phyloP scores from a whole-genome alignment of 179 eudicot genomes.

The Gypsophila paniculata region DNA sequence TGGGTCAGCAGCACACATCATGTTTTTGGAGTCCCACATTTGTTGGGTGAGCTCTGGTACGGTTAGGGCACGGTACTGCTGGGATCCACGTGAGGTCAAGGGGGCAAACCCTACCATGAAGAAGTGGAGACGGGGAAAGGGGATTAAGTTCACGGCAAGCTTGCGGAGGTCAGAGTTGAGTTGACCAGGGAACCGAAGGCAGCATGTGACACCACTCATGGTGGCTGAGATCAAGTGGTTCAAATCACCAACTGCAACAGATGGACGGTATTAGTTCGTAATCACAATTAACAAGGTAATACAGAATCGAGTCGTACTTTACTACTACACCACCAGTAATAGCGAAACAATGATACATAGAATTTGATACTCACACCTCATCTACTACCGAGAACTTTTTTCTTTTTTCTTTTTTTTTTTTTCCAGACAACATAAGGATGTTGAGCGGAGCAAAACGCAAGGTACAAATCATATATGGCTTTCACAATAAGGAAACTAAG shows the following conservation, averaged over 20 bases:
- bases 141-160: slow-evolving; percentile 69
- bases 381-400: neutral
- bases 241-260: slow-evolving; percentile 62
- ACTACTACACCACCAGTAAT: too few species aligned
- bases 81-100: slow-evolving; percentile 83
- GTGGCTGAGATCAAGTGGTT: slow-evolving; percentile 83
- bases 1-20: slow-evolving; percentile 76
- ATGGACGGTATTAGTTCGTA: neutral
- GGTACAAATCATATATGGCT: neutral
- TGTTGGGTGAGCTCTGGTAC: slow-evolving; percentile 88
- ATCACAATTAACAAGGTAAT: neutral
- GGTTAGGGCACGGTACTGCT: slow-evolving; percentile 79
- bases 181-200: slow-evolving; percentile 85
- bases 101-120: slow-evolving; percentile 92
- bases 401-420: too few species aligned
- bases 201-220: slow-evolving; percentile 83
- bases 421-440: neutral
- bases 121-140: slow-evolving; percentile 83
- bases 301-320: neutral
- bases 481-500: neutral
- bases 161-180: slow-evolving; percentile 75
- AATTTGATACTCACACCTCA: too few species aligned
- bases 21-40: slow-evolving; percentile 84
- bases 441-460: neutral
- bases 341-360: too few species aligned